Base-by-base conservation (phyloP, 345 rosid genomes). In the Durio zibethinus region DNA sequence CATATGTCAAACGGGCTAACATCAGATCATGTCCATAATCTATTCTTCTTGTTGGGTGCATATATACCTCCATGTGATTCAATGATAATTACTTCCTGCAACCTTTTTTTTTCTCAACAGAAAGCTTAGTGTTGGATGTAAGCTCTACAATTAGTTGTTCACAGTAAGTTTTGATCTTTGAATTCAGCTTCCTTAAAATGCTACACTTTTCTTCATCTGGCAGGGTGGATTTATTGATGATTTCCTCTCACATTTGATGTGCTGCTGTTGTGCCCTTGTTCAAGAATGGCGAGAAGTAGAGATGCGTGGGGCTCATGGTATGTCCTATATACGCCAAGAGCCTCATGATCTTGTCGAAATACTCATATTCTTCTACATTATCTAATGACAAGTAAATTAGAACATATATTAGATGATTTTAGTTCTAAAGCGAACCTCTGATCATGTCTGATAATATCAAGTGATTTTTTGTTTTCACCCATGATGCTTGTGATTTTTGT, bases 271-370 rank as follows among this genome's bases (percentile, higher is more conserved):
- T 71, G 95, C 99, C 36, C 98, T 96, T 40, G 98, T 96, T 75
- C 99, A 93, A 91, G 99, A 96, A 85, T 91, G 89, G 83, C 89
- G 99, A 79, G 98, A 96, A 89, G 94, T 96, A 35, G 97, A 96
- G 85, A 87, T 88, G 75, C 97, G 98, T 31, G 93, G 97, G 45
- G 85, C 80, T 62, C 84, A 89, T 48, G 97, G 98, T 91, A 86
- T 60, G 84, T 78, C 47, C 59, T 11, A 4, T 73, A 9, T n/a
- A 67, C 38, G 16, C 29, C 8, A 42, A 16, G 69, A 61, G 31
- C 56, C 33, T 61, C 0, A 0, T 15, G 18, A 50, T 50, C 16
- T 21, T 5, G 18, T 10, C 7, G 16, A 16, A 61, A 27, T 66
- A n/a, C 62, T 66, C 64, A 31, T 31, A 29, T 27, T 16, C 25